phyloP scores from a whole-genome alignment of 2,329 filamentous ascomycete species.

The Ciborinia camelliae region DNA sequence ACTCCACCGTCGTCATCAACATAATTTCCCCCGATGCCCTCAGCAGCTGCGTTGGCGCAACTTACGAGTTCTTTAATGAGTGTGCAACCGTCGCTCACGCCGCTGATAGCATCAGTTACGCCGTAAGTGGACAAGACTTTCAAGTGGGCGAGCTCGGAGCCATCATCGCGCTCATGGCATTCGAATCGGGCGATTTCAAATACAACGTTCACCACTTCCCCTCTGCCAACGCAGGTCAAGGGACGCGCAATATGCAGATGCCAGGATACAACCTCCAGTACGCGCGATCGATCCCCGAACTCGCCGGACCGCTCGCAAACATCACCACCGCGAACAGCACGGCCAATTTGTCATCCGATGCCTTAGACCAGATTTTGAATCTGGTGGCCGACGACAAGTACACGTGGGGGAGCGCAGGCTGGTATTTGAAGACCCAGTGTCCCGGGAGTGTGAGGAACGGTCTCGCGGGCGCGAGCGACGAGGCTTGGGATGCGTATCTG shows the following conservation, averaged over 20 bases:
- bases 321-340: constrained; percentile 36
- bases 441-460: constrained; percentile 41
- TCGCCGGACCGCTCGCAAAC: constrained; percentile 39
- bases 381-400: constrained; percentile 49
- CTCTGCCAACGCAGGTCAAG: constrained; percentile 51
- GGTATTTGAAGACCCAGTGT: constrained; percentile 59
- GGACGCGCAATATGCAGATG: constrained; percentile 63
- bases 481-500: constrained; percentile 53
- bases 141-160: constrained; percentile 52
- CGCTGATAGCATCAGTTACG: background rate
- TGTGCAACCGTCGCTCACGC: too few species aligned
- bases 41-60: too few species aligned
- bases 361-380: constrained; percentile 45
- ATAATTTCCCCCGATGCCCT: too few species aligned
- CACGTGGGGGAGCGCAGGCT: constrained; percentile 57
- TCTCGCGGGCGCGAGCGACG: constrained; percentile 44
- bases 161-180: constrained; percentile 57
- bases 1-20: too few species aligned
- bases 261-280: constrained; percentile 54
- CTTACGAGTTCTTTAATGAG: too few species aligned
- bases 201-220: constrained; percentile 58
- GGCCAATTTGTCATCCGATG: constrained; percentile 37
- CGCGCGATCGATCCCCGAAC: constrained; percentile 45
- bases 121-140: background rate
- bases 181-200: constrained; percentile 59